Evolutionary conservation across 345 rosid species (phyloP), one percentile per base, ranked within the genome.

Genomic region (Turnera subulata): DNA sequence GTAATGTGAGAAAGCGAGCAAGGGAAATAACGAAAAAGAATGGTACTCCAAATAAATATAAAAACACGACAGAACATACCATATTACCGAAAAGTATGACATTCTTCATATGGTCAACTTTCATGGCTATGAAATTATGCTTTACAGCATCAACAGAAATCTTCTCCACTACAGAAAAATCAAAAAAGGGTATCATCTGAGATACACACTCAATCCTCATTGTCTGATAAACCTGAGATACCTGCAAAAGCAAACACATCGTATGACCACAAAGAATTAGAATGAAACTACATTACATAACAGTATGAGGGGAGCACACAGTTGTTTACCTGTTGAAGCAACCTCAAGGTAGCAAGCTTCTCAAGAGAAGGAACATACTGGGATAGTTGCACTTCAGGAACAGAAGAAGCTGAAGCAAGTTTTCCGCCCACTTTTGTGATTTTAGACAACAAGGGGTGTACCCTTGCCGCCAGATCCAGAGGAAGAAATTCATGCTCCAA

Each of bases 121-220:
- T 88, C 91, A 90, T 76, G 26, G 96, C 81, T 59, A 85, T 72
- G 61, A 90, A 90, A 52, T 73, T 78, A 67, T 90, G 75, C 62
- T 88, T 88, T 56, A 83, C 95, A 25, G 99, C 97, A 68, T 94
- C 96, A 37, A 90, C 97, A 13, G 91, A 88, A 57, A 94, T 80
- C 81, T 84, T 94, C 78, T 94, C 97, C 45, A 94, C 91, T 46
- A 66, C 77, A 67, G 88, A 72, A 68, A 94, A 83, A 45, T 83
- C 81, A 25, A 84, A 88, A 75, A 94, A 94, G 12, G 97, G 99
- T n/a, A 88, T 78, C 86, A 85, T 80, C 76, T 80, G 76, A 47
- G 93, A 86, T 46, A 94, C 59, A 62, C 80, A 76, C 80, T 78
- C 86, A 42, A 94, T 84, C 70, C 69, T 88, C 79, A 94, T 88